phyloP scores from a whole-genome alignment of 371 early-diverging fungal genomes.

The Rhizomucor miehei region DNA sequence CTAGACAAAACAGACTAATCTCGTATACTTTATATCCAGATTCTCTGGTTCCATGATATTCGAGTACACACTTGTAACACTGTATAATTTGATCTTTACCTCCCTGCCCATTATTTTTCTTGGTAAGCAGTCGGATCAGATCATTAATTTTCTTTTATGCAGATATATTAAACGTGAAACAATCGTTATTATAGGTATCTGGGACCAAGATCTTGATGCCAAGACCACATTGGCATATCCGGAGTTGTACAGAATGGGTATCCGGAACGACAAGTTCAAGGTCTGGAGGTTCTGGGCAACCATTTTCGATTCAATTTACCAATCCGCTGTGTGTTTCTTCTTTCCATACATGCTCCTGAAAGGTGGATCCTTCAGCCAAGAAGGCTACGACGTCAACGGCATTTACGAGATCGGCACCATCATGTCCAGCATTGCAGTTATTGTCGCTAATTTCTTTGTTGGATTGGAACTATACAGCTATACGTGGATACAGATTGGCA shows the following conservation, averaged over 20 bases:
- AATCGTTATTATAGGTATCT: constrained; percentile 58
- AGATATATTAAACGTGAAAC: background rate
- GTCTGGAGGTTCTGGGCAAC: constrained; percentile 82
- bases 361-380: constrained; percentile 43
- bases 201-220: constrained; percentile 90
- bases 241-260: constrained; percentile 84
- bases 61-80: constrained; percentile 79
- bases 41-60: constrained; percentile 58
- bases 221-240: constrained; percentile 74
- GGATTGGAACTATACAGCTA: constrained; percentile 72
- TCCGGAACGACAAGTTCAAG: constrained; percentile 82
- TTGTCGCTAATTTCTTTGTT: constrained; percentile 82
- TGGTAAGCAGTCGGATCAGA: constrained; percentile 17
- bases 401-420: constrained; percentile 76
- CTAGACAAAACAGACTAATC: too few relatives aligned
- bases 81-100: constrained; percentile 82
- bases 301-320: constrained; percentile 82
- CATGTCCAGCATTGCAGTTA: constrained; percentile 72
- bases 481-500: constrained; percentile 68
- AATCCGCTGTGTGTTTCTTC: constrained; percentile 84
- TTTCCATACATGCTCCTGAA: constrained; percentile 59
- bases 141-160: background rate
- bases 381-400: constrained; percentile 62
- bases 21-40: constrained; percentile 20
- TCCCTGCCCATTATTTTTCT: constrained; percentile 64